Evolutionary conservation across 2,329 filamentous ascomycete genomes (phyloP), one percentile per base, ranked within the genome.

Genomic region (Trichoderma breve): DNA sequence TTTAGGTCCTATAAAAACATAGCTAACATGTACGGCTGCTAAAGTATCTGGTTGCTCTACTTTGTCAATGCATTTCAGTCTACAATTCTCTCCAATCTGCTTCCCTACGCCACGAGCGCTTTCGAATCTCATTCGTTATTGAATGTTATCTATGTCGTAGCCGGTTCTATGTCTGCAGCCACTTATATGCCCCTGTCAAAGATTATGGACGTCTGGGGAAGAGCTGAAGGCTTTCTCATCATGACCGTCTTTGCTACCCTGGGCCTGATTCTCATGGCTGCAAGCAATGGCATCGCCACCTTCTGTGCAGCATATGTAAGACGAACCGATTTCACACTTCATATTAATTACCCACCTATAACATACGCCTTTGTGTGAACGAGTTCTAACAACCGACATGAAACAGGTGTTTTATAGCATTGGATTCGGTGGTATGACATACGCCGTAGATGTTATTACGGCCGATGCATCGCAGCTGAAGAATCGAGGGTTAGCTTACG

Each of bases 141-240:
- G 47, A 83, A 85, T 4, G 83, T 87, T 57, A 86, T 88, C 67
- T 81, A 83, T 58, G 86, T 90, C 53, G 84, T 91, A 0, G 80
- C 87, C 4, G 83, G 81, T 74, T 81, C 86, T 71, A 87, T 90
- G 76, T 80, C 83, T 73, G 89, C 88, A 51, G 87, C 90, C 3
- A 83, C 88, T 43, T 90, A 90, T 76, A 87, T 91, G 4, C 88
- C 89, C 2, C 84, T 90, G 79, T 79, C 90, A 36, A 91, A 91
- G 77, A 80, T 90, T 12, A 83, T 91, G 61, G 87, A 92, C 78
- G 81, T 91, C 43, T 91, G 88, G 83, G 90, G 89, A 63, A 86
- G 90, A 47, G 85, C 89, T 14, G 85, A 90, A 75, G 89, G 88
- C 11, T 89, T 89, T 76, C 80, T 86, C 34, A 74, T 88, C 63